Percentiles rank a stretch among this genome's conserved stretches.
These are phyloP conservation scores for Cryphonectria radicalis DNA, from an alignment of 2,329 filamentous ascomycete genomes.

Conservation along the genomic window DNA sequence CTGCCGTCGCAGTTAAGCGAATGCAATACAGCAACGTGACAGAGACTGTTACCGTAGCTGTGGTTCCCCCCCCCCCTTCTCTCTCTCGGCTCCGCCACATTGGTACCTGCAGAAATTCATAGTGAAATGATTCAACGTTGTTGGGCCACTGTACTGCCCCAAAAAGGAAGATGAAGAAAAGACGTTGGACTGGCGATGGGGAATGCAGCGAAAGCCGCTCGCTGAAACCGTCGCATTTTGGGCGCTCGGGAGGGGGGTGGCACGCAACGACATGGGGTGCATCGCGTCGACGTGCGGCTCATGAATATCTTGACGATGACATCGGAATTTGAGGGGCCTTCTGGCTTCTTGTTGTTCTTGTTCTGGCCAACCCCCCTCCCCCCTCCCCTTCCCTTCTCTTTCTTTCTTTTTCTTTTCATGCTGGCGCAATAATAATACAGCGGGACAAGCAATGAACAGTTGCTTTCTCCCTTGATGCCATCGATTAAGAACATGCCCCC, in stretches of 20 bases:
- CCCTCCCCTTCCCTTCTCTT: background rate
- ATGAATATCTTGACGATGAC: background rate
- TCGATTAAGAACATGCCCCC: background rate
- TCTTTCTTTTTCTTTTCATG: background rate
- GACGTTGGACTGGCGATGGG: background rate
- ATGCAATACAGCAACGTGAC: background rate
- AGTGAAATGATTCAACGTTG: background rate
- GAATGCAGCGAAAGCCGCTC: background rate
- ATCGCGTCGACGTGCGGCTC: background rate
- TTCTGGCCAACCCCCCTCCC: background rate
- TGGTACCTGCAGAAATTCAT: background rate
- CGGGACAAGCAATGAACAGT: background rate
- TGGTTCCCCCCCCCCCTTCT: background rate
- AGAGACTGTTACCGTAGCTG: background rate
- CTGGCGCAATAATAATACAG: background rate
- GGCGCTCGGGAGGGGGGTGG: background rate
- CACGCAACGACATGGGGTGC: background rate
- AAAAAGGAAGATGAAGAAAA: background rate
- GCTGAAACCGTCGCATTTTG: background rate
- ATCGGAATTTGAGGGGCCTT: background rate
- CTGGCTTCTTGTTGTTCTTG: background rate
- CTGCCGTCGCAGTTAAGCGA: background rate
- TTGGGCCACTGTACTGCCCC: background rate
- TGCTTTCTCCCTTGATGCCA: background rate
- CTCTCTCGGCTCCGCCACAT: background rate